Evolutionary conservation across 2,329 filamentous ascomycete species (phyloP).

Genomic region (Neopestalotiopsis sp.): DNA sequence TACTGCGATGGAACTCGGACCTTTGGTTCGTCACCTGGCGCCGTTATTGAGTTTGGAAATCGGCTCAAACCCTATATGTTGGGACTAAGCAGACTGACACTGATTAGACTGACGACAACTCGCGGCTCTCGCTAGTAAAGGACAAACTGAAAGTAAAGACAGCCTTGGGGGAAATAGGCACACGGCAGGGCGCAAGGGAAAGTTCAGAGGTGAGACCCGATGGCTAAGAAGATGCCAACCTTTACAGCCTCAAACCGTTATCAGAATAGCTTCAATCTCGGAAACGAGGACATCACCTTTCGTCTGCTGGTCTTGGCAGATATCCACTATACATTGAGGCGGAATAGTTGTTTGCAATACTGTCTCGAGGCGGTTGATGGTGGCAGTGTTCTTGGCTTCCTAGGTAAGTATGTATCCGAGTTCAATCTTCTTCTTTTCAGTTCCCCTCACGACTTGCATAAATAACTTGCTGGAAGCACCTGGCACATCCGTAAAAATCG

Average conservation of each 20-base stretch:
- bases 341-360: background rate
- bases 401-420: background rate
- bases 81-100: background rate
- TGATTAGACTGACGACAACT: no score
- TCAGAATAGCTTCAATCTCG: background rate
- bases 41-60: background rate
- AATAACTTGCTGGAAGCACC: background rate
- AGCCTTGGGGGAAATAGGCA: background rate
- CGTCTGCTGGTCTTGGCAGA: background rate
- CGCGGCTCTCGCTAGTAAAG: no score
- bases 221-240: constrained; percentile 13
- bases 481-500: background rate
- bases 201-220: background rate
- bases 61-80: background rate
- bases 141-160: no score
- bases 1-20: background rate
- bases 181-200: background rate
- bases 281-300: background rate
- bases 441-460: background rate
- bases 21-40: background rate
- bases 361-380: background rate
- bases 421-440: background rate
- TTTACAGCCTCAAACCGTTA: background rate
- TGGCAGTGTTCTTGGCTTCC: background rate
- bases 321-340: background rate